Evolutionary conservation across 169 alveolate species (phyloP).

Genomic region (Cryptosporidium baileyi): DNA sequence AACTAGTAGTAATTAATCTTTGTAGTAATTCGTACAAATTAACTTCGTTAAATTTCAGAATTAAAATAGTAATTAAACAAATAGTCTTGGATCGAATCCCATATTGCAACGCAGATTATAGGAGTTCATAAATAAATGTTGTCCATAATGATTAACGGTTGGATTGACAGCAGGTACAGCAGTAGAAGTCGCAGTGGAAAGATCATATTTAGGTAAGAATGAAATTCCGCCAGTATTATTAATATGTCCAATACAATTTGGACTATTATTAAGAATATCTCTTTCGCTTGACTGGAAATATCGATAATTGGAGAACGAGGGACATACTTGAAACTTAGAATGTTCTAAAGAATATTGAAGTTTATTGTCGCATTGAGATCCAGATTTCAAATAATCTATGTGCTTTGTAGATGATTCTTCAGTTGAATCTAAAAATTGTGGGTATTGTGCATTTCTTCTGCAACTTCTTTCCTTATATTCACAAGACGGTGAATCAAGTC

Average conservation of each 20-base stretch:
- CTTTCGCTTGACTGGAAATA: background rate
- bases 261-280: background rate
- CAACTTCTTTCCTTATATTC: no score
- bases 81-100: constrained; percentile 30
- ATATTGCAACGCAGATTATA: constrained; percentile 28
- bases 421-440: no score
- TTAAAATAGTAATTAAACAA: constrained; percentile 39
- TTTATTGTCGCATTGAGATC: background rate
- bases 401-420: no score
- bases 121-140: constrained; percentile 15
- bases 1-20: no score
- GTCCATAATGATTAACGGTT: constrained; percentile 47
- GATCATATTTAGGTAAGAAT: background rate
- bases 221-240: background rate
- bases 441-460: no score
- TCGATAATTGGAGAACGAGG: background rate
- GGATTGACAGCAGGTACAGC: constrained; percentile 22
- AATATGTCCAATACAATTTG: background rate
- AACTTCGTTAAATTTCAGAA: no score
- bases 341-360: background rate
- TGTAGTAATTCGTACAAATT: no score
- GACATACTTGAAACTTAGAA: no score
- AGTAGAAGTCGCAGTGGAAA: background rate
- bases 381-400: no score
- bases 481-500: no score